Base-by-base conservation (phyloP, 2,329 filamentous ascomycete species). In the Trichoderma koningii region DNA sequence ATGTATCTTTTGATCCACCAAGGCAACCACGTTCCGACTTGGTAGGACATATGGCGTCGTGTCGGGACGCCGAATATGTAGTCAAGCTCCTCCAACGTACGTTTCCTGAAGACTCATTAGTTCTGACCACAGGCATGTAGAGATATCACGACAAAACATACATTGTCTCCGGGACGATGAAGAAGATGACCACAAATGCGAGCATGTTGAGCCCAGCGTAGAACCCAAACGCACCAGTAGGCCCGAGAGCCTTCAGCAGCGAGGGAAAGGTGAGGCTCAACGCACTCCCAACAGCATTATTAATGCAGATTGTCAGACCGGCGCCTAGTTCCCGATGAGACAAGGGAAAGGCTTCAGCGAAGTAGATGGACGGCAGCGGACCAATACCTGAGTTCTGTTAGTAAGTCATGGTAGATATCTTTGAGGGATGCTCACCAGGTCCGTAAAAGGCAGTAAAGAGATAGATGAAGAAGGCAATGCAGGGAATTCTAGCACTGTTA, bases 161-260 rank as follows among this genome's bases (percentile, higher is more conserved):
- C 74, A 84, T 85, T 4, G 83, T 85, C 71, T 85, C 83, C 1
- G 83, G 83, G 0, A 86, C 75, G 72, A 82, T 85, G 47, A 89
- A 77, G 77, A 88, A 88, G 68, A 89, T 89, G 78, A 90, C 83
- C 26, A 85, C 65, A 17, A 89, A 78, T 0, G 87, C 87, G 2
- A 85, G 71, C 4, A 88, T 68, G 68, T 90, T 90, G 7, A 89
- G 76, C 0, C 76, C 85, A 15, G 75, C 81, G 66, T 89, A 89
- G 71, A 89, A 87, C 3, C 84, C 81, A 69, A 89, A 88, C 2
- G 85, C 83, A 7, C 75, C 75, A 5, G 73, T 74, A 0, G 75
- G 69, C 1, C 70, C 70, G 1, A 75, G 79, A 72, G 14, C 80
- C 71, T 44, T 78, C 71, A 80, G 76, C 73, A 69, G 78, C 68